Conservation (phyloP, 2,329 filamentous ascomycete species). For the Stagonosporopsis chrysanthemi region DNA sequence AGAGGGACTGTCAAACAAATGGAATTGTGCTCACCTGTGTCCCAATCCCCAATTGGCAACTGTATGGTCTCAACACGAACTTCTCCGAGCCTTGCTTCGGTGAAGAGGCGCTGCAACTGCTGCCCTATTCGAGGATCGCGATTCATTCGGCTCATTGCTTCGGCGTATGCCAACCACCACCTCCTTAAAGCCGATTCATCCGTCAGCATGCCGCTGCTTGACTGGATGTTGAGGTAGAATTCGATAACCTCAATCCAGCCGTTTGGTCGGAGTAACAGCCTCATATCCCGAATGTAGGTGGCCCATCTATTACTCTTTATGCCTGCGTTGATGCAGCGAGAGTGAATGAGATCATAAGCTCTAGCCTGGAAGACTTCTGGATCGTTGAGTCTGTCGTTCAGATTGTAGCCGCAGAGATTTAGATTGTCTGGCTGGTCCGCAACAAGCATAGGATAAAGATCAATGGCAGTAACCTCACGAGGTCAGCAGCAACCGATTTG, state of each 20-base stretch:
- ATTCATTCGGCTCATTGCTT: slow-evolving; percentile 44
- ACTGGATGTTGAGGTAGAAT: slow-evolving; percentile 84
- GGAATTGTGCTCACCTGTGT: slow-evolving; percentile 33
- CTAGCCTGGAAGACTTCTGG: slow-evolving; percentile 64
- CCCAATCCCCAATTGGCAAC: slow-evolving; percentile 50
- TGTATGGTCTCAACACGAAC: slow-evolving; percentile 39
- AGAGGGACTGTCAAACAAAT: neutral
- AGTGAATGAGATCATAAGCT: slow-evolving; percentile 85
- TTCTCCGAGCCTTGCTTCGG: slow-evolving; percentile 41
- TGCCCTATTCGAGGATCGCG: slow-evolving; percentile 46
- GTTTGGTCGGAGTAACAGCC: slow-evolving; percentile 72
- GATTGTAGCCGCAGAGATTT: slow-evolving; percentile 44
- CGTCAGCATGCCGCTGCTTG: slow-evolving; percentile 79
- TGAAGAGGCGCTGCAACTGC: slow-evolving; percentile 39
- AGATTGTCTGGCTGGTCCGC: slow-evolving; percentile 50
- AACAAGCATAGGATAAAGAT: slow-evolving; percentile 47
- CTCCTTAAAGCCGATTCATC: slow-evolving; percentile 52
- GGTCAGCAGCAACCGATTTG: slow-evolving; percentile 19
- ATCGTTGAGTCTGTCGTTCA: slow-evolving; percentile 50
- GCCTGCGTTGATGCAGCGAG: slow-evolving; percentile 73
- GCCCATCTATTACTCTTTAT: slow-evolving; percentile 77
- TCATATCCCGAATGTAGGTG: slow-evolving; percentile 78
- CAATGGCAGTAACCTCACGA: slow-evolving; percentile 47
- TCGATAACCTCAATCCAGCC: slow-evolving; percentile 93
- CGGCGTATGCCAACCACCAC: slow-evolving; percentile 48